Percentiles rank a stretch among this genome's conserved stretches.
Evolutionary conservation across 1,139 yeast genomes (phyloP).

Genomic region (Yamadazyma conglobata): DNA sequence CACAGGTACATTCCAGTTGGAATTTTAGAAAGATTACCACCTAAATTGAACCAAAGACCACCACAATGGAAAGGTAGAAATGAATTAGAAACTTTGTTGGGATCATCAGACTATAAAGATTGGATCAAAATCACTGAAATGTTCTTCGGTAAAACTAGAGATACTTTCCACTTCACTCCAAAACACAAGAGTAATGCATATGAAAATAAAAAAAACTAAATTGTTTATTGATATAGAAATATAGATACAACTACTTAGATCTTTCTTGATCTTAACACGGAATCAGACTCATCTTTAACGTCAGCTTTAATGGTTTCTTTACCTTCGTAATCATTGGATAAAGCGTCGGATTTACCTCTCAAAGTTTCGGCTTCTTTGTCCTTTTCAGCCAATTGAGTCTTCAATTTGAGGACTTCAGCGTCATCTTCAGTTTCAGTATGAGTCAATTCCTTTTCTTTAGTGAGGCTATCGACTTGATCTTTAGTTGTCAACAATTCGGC

Average conservation of each 20-base stretch:
- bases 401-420: slow-evolving; percentile 46
- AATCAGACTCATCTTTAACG: not conserved
- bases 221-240: not conserved
- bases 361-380: slow-evolving; percentile 62
- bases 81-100: slow-evolving; percentile 86
- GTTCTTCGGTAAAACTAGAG: slow-evolving; percentile 86
- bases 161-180: slow-evolving; percentile 75
- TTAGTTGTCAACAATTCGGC: slow-evolving; percentile 64
- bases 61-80: slow-evolving; percentile 93
- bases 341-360: slow-evolving; percentile 67
- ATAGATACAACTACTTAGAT: slow-evolving; percentile 1
- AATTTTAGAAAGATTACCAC: slow-evolving; percentile 82
- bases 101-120: slow-evolving; percentile 79
- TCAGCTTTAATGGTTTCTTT: slow-evolving; percentile 6
- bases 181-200: slow-evolving; percentile 92
- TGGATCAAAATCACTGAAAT: slow-evolving; percentile 97
- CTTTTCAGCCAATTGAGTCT: slow-evolving; percentile 53
- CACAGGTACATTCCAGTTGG: slow-evolving; percentile 95
- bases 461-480: slow-evolving; percentile 55
- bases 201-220: slow-evolving; percentile 20
- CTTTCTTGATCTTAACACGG: slow-evolving; percentile 9
- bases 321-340: slow-evolving; percentile 56
- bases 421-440: slow-evolving; percentile 20
- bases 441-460: slow-evolving; percentile 19
- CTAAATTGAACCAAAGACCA: slow-evolving; percentile 88